Base-by-base conservation (phyloP, 257 asterid genomes). In the Thymus quinquecostatus region DNA sequence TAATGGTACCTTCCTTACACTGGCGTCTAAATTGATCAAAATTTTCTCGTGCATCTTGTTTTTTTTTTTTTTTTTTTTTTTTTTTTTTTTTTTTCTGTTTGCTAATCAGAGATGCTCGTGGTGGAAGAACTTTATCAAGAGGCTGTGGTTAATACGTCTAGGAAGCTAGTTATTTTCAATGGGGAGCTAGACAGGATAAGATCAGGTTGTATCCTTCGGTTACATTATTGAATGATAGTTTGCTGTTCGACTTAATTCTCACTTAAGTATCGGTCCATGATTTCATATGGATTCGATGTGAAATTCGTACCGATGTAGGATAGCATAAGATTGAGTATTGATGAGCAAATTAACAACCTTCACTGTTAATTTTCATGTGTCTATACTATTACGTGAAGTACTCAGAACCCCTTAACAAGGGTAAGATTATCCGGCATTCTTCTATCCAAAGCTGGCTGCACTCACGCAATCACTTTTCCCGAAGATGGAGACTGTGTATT, bases 141-240 rank as follows among this genome's bases (percentile, higher is more conserved):
- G 81, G 96, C 92, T 40, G 98, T 91, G 57, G 83, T 44, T 6
- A 80, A 80, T 68, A 87, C 96, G 70, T 73, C 87, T 0, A 81
- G 94, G 11, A 83, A 84, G 71, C 66, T 93, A 80, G 85, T 93
- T 60, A 81, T 93, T 69, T 93, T 93, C 85, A 91, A 93, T 32
- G 97, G 98, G 34, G 97, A 93, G 74, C 96, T 93, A 40, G 97
- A 93, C 78, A 84, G 96, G 61, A 91, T 93, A 78, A 85, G 98
- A 91, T 91, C 98, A 10, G 98, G 98, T 1, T 93, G 98, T 93
- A 93, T 93, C 96, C 96, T 86, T 89, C 32, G 63, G 48, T 51
- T n/a, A 34, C 44, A 10, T 21, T 21, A 21, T 21, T 21, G 21
- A 21, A 21, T 21, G 21, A 21, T 21, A 21, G 21, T 21, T 21